Conservation (phyloP, 192 early-diverging fungal genomes). For the Podila horticola region DNA sequence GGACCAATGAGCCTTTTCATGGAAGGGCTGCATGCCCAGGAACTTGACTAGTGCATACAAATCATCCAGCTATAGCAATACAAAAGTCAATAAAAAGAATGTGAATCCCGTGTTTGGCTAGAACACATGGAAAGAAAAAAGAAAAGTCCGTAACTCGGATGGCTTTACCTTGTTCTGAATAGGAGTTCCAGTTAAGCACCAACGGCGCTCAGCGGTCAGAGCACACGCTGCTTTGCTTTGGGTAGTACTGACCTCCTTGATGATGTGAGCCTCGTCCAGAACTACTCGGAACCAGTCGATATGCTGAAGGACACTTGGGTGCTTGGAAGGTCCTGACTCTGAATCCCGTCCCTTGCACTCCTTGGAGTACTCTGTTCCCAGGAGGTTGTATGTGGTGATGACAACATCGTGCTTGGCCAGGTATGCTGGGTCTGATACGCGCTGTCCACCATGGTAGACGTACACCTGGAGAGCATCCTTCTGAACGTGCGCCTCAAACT, state of each 20-base stretch:
- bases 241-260: constrained; percentile 82
- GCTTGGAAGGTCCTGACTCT: constrained; percentile 21
- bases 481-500: constrained; percentile 51
- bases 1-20: constrained; percentile 51
- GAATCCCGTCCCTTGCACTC: constrained; percentile 42
- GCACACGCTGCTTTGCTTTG: constrained; percentile 79
- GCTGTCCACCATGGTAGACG: constrained; percentile 61
- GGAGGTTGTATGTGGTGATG: constrained; percentile 62
- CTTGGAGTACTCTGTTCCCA: constrained; percentile 56
- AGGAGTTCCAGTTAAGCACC: constrained; percentile 95
- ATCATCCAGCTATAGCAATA: constrained; percentile 74
- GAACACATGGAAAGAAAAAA: background rate
- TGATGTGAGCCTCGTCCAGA: constrained; percentile 94
- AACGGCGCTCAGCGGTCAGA: constrained; percentile 75
- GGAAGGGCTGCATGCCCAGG: constrained; percentile 63
- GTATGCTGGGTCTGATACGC: constrained; percentile 34
- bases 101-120: background rate
- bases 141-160: background rate
- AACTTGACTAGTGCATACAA: constrained; percentile 90
- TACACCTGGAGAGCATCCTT: constrained; percentile 53
- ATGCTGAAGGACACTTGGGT: constrained; percentile 58
- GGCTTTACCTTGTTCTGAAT: constrained; percentile 63
- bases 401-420: constrained; percentile 56
- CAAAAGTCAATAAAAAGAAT: background rate
- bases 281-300: constrained; percentile 89